Conservation (phyloP, 441 rosid genomes). For the Erodium moschatum region DNA sequence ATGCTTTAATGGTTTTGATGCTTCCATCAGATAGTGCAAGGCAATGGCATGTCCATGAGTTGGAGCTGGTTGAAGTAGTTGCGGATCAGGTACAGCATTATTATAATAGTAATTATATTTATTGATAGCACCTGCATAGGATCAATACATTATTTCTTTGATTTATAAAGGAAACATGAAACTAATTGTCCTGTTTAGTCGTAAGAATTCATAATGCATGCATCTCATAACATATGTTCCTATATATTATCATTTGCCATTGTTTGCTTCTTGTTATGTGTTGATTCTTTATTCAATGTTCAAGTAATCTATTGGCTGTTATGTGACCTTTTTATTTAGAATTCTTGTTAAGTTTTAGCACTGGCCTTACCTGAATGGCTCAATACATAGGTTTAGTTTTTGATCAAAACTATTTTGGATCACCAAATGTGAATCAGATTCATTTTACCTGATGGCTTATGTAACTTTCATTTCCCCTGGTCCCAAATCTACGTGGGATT, state of each 20-base stretch:
- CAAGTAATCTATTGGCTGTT: background rate
- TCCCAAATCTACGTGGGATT: background rate
- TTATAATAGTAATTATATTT: slow-evolving; percentile 1
- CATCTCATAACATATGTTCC: background rate
- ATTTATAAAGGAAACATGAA: background rate
- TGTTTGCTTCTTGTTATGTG: background rate
- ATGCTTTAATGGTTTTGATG: slow-evolving; percentile 95
- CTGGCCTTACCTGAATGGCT: too few relatives aligned
- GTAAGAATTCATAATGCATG: background rate
- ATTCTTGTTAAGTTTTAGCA: too few relatives aligned
- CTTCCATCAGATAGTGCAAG: slow-evolving; percentile 97
- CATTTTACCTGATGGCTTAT: background rate
- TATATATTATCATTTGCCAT: background rate
- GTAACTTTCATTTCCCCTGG: background rate
- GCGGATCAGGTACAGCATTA: slow-evolving; percentile 73
- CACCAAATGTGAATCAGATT: background rate
- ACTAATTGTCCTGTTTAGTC: background rate
- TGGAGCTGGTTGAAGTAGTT: slow-evolving; percentile 98
- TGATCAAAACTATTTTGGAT: too few relatives aligned
- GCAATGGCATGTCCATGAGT: slow-evolving; percentile 93
- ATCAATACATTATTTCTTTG: background rate
- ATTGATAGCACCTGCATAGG: slow-evolving; percentile 3
- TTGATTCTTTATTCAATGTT: background rate
- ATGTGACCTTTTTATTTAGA: too few relatives aligned
- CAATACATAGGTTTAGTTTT: too few relatives aligned